Evolutionary conservation across 352 stramenopile species (phyloP).

Genomic region (Phytophthora boehmeriae): DNA sequence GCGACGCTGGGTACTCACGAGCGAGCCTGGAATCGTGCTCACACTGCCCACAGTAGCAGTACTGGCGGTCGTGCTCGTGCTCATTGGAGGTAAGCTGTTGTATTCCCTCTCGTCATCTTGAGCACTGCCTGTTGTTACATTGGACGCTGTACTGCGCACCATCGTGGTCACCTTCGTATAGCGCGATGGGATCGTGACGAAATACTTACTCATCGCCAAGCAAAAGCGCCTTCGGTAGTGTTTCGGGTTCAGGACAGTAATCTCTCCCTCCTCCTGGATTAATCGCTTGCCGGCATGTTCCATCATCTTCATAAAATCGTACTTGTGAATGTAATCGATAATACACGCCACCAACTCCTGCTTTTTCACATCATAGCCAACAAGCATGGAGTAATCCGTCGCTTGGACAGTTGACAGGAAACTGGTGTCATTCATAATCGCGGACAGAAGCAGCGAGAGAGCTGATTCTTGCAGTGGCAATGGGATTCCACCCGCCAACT

Average conservation of each 20-base stretch:
- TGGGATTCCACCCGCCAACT: constrained; percentile 83
- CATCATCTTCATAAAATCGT: constrained; percentile 92
- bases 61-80: constrained; percentile 32
- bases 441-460: constrained; percentile 78
- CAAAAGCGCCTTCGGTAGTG: constrained; percentile 89
- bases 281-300: constrained; percentile 88
- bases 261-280: constrained; percentile 89
- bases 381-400: constrained; percentile 89
- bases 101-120: constrained; percentile 44
- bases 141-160: constrained; percentile 43
- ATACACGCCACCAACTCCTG: constrained; percentile 89
- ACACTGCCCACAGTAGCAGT: constrained; percentile 19
- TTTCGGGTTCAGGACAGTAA: constrained; percentile 87
- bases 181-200: constrained; percentile 84
- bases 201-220: constrained; percentile 90
- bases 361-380: constrained; percentile 87
- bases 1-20: constrained; percentile 23
- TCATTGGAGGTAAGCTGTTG: constrained; percentile 31
- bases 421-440: constrained; percentile 86
- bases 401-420: constrained; percentile 87
- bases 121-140: constrained; percentile 22
- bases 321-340: constrained; percentile 92
- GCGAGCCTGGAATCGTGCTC: constrained; percentile 26
- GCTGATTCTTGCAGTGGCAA: constrained; percentile 84
- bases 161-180: constrained; percentile 87